Evolutionary conservation across 2,329 filamentous ascomycete species (phyloP), one percentile per base, ranked within the genome.

Genomic region (Helicocarpus griseus): DNA sequence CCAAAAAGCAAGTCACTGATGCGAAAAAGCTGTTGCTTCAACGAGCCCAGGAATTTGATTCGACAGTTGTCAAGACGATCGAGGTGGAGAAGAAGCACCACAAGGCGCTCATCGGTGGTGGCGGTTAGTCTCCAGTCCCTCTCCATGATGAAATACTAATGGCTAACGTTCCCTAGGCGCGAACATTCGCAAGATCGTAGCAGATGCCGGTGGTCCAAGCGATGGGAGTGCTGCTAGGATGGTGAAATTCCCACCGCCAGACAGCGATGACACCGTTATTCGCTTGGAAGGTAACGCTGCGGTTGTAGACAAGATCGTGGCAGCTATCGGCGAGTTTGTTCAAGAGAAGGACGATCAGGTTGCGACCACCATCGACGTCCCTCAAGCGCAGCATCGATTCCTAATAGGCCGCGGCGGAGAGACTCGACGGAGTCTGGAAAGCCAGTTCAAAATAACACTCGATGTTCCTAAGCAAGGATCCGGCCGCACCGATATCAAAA

Each of bases 61-160:
- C 93, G 58, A 95, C 88, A n/a, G 78, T 96, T 48, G 81, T 84
- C 14, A 83, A 85, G 72, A 89, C 83, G 11, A 76, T 98, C 46
- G 86, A 94, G 31, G 83, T 98, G n/a, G 90, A 97, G 60, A 87
- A 89, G 74, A 95, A 94, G 75, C 83, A 93, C 69, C 93, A 98
- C 73, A 84, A 86, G 70, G 81, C 85, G 50, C 77, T 98, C 57
- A 98, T 98, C 69, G 93, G 93, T 56, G 76, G 83, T 58, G 86
- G 87, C 65, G 93, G 89, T 90, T 78, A 73, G 86, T 74, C 26
- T 36, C 4, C 2, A 61, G 45, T 40, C 36, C 4, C 33, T 11
- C n/a, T 26, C 26, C 35, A 17, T 38, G 38, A 4, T 39, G 40
- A 22, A 5, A 24, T 35, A 28, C 26, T 36, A 47, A 38, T 51